These are phyloP conservation scores for Cylindrotheca closterium DNA, from an alignment of 108 stramenopile genomes.

Conservation along the genomic window DNA sequence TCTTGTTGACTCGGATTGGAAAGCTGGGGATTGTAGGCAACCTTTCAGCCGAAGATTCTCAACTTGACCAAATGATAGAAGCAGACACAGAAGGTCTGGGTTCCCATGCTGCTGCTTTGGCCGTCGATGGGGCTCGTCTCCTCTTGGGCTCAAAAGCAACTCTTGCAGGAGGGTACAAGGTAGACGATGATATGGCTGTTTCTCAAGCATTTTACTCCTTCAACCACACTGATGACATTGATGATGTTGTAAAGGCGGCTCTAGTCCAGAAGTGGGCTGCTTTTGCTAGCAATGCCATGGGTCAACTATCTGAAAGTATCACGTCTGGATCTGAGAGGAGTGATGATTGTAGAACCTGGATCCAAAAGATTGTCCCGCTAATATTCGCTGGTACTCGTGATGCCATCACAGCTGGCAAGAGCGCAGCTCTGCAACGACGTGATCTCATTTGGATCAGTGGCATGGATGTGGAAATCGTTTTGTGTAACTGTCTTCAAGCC, in stretches of 20 bases:
- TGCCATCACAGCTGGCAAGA: background rate
- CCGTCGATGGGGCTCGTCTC: conserved; percentile 70
- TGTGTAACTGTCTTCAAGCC: conserved; percentile 22
- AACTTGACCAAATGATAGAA: conserved; percentile 33
- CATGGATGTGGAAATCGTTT: conserved; percentile 18
- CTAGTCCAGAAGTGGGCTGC: conserved; percentile 52
- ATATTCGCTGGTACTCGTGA: conserved; percentile 42
- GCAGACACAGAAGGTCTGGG: conserved; percentile 40
- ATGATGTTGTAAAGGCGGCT: conserved; percentile 29
- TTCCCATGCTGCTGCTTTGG: conserved; percentile 57
- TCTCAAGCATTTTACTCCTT: conserved; percentile 18
- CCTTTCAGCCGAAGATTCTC: conserved; percentile 29
- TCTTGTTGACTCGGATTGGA: conserved; percentile 24
- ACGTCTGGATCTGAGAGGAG: conserved; percentile 2
- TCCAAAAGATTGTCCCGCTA: conserved; percentile 46
- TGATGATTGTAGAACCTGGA: conserved; percentile 37
- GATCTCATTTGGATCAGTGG: conserved; percentile 10
- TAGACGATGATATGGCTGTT: background rate
- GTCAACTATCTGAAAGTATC: conserved; percentile 29
- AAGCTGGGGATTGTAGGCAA: conserved; percentile 56
- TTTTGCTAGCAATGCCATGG: conserved; percentile 35
- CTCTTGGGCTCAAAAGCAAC: conserved; percentile 23
- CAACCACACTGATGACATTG: conserved; percentile 20
- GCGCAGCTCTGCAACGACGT: background rate
- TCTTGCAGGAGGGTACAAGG: conserved; percentile 17